Percentiles rank a stretch among this genome's conserved stretches.
Evolutionary conservation across 2,329 filamentous ascomycete genomes (phyloP).

Genomic region (Talaromyces sp.): DNA sequence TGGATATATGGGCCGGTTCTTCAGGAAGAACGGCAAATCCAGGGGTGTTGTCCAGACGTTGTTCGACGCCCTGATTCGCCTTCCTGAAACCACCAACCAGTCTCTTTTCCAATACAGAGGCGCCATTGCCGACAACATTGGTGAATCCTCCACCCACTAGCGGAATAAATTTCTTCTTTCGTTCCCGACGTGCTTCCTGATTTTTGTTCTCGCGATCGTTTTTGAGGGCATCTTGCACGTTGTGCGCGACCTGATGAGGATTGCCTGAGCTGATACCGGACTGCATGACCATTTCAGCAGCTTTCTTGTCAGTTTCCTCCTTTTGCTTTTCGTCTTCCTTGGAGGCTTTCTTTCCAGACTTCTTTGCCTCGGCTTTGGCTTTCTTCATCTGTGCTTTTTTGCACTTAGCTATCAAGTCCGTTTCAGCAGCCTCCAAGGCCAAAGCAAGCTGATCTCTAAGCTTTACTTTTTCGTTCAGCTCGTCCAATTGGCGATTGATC

Average conservation of each 20-base stretch:
- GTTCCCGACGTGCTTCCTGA: conserved; percentile 18
- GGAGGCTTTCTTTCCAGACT: conserved; percentile 48
- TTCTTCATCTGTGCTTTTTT: conserved; percentile 75
- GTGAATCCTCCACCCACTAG: conserved; percentile 48
- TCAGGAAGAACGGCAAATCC: conserved; percentile 29
- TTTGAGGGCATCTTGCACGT: conserved; percentile 45
- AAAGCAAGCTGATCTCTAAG: conserved; percentile 67
- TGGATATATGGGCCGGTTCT: not conserved
- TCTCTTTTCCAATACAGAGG: conserved; percentile 44
- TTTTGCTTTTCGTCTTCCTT: conserved; percentile 43
- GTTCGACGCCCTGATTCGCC: conserved; percentile 37
- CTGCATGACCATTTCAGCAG: conserved; percentile 43
- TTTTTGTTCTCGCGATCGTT: conserved; percentile 28
- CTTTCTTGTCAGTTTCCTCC: conserved; percentile 50
- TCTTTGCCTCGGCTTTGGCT: conserved; percentile 60
- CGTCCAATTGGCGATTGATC: conserved; percentile 87
- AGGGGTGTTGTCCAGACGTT: conserved; percentile 32
- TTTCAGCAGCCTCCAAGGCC: conserved; percentile 76
- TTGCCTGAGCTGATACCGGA: conserved; percentile 55
- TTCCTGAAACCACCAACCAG: conserved; percentile 44
- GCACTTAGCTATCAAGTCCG: conserved; percentile 72
- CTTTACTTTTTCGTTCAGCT: conserved; percentile 78
- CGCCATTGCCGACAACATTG: conserved; percentile 49
- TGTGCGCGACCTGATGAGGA: conserved; percentile 53
- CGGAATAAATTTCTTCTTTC: conserved; percentile 39